Conservation (phyloP, 1,284 basidiomycete species). For the Psilocybe mexicana region DNA sequence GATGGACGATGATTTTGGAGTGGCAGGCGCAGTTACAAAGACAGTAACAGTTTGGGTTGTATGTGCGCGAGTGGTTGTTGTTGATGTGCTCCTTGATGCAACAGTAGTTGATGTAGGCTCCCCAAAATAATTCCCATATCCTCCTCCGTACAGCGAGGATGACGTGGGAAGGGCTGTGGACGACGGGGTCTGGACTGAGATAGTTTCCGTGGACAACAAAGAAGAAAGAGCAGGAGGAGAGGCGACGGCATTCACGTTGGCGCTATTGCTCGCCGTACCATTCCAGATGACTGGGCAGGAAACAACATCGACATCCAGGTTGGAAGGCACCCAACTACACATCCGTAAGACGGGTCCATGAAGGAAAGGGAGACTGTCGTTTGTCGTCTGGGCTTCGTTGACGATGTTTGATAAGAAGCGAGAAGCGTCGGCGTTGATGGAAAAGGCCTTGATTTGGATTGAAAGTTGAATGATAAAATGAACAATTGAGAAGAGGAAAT, state of each 20-base stretch:
- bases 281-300: slow-evolving; percentile 61
- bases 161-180: neutral
- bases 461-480: slow-evolving; percentile 70
- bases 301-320: slow-evolving; percentile 43
- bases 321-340: slow-evolving; percentile 57
- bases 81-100: slow-evolving; percentile 7
- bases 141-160: neutral
- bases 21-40: slow-evolving; percentile 11
- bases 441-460: slow-evolving; percentile 68
- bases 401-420: slow-evolving; percentile 53
- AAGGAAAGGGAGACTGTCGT: slow-evolving; percentile 56
- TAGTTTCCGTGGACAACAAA: neutral
- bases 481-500: slow-evolving; percentile 65
- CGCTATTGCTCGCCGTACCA: slow-evolving; percentile 22
- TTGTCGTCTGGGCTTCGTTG: slow-evolving; percentile 46
- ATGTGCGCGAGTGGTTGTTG: slow-evolving; percentile 7
- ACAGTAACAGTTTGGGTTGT: slow-evolving; percentile 16
- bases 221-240: neutral
- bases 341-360: slow-evolving; percentile 46
- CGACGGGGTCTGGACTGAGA: neutral
- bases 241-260: slow-evolving; percentile 4
- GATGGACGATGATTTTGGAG: slow-evolving; percentile 3
- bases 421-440: slow-evolving; percentile 61
- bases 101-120: neutral
- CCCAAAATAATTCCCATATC: neutral